Evolutionary conservation across 257 asterid genomes (phyloP), one percentile per base, ranked within the genome.

Genomic region (Marsdenia floribunda): DNA sequence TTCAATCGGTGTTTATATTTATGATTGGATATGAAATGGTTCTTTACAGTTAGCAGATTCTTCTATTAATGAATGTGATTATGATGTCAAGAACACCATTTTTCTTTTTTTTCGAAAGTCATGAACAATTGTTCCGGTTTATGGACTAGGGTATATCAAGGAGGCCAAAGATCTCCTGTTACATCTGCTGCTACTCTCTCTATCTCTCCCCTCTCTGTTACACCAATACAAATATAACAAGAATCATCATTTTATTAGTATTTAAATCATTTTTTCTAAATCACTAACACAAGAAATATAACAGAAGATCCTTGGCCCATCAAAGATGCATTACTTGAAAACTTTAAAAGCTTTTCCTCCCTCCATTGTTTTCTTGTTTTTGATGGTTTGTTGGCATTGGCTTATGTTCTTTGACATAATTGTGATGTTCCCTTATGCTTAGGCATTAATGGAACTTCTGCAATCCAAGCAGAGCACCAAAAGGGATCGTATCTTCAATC

Each of bases 391-490:
- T 26, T 46, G 71, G 42, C 68, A 52, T n/a, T 37, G 52, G 69
- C 60, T 42, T 52, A 29, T 4, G 22, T 49, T 71, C 24, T 2
- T 57, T 2, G 11, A 46, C 57, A 77, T 42, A n/a, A 44, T 70
- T 53, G 21, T 38, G 49, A 58, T 52, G 21, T 65, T 82, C 44
- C 64, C 44, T 77, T 58, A 33, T 42, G 8, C 72, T 15, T 71
- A 86, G 89, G 86, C 58, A 57, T 69, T 47, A 64, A 37, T 14
- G 87, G 70, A 68, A 50, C 70, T 77, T 63, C 49, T 68, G 78
- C 58, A 79, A 79, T 75, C 81, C 73, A 72, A 35, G 81, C 68
- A 70, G 88, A 85, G 69, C 81, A 66, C 67, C 66, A 68, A 69
- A 67, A 61, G 61, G 77, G 55, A 60, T 78, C 90, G 55, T 66